Percentiles rank a stretch among this genome's conserved stretches.
Conservation (phyloP, 108 stramenopile species). For the Tribonema minus region DNA sequence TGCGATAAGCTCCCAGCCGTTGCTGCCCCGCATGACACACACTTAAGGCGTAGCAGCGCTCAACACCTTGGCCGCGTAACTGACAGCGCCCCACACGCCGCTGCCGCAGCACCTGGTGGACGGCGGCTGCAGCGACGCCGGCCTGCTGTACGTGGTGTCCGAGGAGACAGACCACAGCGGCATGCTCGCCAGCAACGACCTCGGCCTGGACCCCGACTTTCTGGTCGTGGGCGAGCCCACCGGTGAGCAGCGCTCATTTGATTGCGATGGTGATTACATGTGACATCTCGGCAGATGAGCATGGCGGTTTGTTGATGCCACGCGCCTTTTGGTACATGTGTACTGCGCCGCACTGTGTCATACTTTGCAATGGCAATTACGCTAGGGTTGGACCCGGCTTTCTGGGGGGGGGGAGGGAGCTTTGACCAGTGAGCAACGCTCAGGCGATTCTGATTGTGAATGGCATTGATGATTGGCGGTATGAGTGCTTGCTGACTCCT, state of each 20-base stretch:
- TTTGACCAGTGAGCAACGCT: too few relatives aligned
- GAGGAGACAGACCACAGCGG: conserved; percentile 52
- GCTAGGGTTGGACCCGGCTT: too few relatives aligned
- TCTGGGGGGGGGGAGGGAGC: too few relatives aligned
- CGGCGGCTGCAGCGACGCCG: conserved; percentile 11
- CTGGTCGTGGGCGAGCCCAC: conserved; percentile 48
- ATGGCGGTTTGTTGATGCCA: too few relatives aligned
- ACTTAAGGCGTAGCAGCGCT: conserved; percentile 35
- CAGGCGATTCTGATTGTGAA: too few relatives aligned
- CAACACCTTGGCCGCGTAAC: conserved; percentile 36
- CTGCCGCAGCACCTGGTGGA: conserved; percentile 15
- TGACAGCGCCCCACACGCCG: conserved; percentile 29
- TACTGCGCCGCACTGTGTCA: background rate
- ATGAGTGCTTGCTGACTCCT: too few relatives aligned
- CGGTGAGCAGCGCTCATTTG: background rate
- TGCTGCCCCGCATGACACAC: too few relatives aligned
- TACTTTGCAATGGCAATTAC: too few relatives aligned
- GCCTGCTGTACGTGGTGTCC: conserved; percentile 48
- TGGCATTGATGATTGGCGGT: too few relatives aligned
- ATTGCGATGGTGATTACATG: background rate
- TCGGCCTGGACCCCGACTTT: conserved; percentile 30
- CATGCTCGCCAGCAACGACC: conserved; percentile 40
- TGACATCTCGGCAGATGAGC: too few relatives aligned
- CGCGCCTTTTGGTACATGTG: too few relatives aligned
- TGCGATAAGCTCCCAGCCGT: too few relatives aligned